Percentiles rank a stretch among this genome's conserved stretches.
These are phyloP conservation scores for Rhamnella rubrinervis DNA, from an alignment of 331 rosid genomes.

Conservation along the genomic window DNA sequence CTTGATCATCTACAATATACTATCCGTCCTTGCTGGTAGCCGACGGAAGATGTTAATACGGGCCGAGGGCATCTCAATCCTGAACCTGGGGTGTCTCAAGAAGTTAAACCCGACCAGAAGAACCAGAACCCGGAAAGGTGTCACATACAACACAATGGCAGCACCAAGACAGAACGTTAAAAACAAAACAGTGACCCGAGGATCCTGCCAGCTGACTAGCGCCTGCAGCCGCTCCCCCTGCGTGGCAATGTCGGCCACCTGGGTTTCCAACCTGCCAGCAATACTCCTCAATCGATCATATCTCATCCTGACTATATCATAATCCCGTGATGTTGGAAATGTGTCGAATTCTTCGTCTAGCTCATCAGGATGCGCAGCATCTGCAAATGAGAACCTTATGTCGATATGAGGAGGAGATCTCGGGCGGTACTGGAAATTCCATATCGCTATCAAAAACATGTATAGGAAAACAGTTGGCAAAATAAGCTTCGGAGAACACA, in stretches of 20 bases:
- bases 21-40: constrained; percentile 76
- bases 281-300: constrained; percentile 79
- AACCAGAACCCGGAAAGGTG: constrained; percentile 61
- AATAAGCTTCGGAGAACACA: constrained; percentile 80
- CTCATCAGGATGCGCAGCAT: constrained; percentile 56
- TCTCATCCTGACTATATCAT: constrained; percentile 64
- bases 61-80: constrained; percentile 58
- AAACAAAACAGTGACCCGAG: constrained; percentile 74
- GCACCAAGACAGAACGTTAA: constrained; percentile 57
- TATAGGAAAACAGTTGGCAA: constrained; percentile 77
- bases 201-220: constrained; percentile 92
- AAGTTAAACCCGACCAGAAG: constrained; percentile 61
- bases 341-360: constrained; percentile 92
- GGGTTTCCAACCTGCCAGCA: constrained; percentile 82
- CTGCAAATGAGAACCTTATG: constrained; percentile 71
- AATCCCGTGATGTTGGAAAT: constrained; percentile 54
- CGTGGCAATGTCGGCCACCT: constrained; percentile 84
- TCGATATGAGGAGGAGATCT: constrained; percentile 85
- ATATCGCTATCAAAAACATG: constrained; percentile 73
- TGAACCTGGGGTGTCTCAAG: constrained; percentile 86
- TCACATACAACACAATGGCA: constrained; percentile 65
- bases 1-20: constrained; percentile 56
- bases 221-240: constrained; percentile 91
- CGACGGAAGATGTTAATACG: constrained; percentile 83
- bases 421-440: constrained; percentile 81